Percentiles rank a stretch among this genome's conserved stretches.
These are phyloP conservation scores for Cardamine chenopodiifolia DNA, from an alignment of 345 rosid species.

Conservation along the genomic window DNA sequence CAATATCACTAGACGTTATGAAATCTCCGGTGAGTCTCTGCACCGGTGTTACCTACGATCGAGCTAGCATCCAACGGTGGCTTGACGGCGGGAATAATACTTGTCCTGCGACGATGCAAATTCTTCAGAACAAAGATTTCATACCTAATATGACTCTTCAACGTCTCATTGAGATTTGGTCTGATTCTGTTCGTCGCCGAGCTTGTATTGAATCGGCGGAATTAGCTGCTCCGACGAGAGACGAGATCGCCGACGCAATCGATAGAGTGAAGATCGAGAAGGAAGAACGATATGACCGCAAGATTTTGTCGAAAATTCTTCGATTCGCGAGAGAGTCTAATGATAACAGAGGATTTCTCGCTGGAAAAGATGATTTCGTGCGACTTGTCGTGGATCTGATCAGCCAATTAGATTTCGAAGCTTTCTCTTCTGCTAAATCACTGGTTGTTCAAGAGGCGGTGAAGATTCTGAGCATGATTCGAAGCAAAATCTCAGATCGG, in stretches of 20 bases:
- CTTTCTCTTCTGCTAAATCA: conserved; percentile 29
- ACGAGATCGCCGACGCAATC: conserved; percentile 48
- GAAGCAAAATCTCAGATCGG: conserved; percentile 45
- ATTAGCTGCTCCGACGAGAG: conserved; percentile 39
- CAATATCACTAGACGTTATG: conserved; percentile 92
- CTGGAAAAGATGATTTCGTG: conserved; percentile 60
- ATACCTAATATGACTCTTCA: conserved; percentile 81
- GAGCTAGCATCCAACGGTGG: conserved; percentile 88
- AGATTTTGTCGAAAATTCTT: conserved; percentile 46
- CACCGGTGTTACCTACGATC: conserved; percentile 98
- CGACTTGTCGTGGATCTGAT: conserved; percentile 55
- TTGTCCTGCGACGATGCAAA: conserved; percentile 96
- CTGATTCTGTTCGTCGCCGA: conserved; percentile 53
- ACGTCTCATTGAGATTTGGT: conserved; percentile 85
- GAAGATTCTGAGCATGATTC: conserved; percentile 53
- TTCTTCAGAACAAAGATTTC: conserved; percentile 67
- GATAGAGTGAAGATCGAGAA: conserved; percentile 39
- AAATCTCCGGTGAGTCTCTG: conserved; percentile 90
- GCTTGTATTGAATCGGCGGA: conserved; percentile 32
- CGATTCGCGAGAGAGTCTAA: conserved; percentile 59
- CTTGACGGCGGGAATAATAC: conserved; percentile 85
- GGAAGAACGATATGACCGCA: conserved; percentile 18
- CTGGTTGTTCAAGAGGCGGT: conserved; percentile 54
- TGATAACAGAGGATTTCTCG: conserved; percentile 62
- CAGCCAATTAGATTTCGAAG: conserved; percentile 39